phyloP scores from a whole-genome alignment of 1,284 basidiomycete species.

The Peniophora sp. region DNA sequence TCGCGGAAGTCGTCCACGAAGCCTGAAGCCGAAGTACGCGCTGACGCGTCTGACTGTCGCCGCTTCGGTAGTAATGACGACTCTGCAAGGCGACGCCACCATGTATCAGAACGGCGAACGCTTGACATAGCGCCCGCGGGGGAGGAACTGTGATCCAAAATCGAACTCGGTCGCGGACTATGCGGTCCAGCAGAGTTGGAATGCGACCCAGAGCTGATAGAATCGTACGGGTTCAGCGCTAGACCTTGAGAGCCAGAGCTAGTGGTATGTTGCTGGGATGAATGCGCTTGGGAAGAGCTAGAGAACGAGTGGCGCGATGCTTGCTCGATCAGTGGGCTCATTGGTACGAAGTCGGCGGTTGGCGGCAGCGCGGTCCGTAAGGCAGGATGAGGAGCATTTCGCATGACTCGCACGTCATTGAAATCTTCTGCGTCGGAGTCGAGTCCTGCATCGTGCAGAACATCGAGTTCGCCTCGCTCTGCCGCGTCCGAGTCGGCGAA shows the following conservation, averaged over 20 bases:
- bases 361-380: slow-evolving; percentile 8
- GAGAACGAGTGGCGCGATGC: slow-evolving; percentile 13
- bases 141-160: slow-evolving; percentile 23
- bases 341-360: slow-evolving; percentile 10
- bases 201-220: not conserved
- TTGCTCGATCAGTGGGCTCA: slow-evolving; percentile 13
- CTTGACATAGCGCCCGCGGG: slow-evolving; percentile 15
- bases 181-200: slow-evolving; percentile 19
- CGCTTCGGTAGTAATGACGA: slow-evolving; percentile 32
- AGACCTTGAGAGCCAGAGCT: not conserved
- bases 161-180: slow-evolving; percentile 27
- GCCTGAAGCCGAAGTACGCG: slow-evolving; percentile 22
- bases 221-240: slow-evolving; percentile 1
- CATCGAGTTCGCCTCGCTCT: too few relatives aligned
- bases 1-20: slow-evolving; percentile 51
- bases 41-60: slow-evolving; percentile 18
- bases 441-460: slow-evolving; percentile 11
- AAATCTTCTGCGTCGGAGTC: slow-evolving; percentile 23
- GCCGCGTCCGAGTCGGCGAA: slow-evolving; percentile 32
- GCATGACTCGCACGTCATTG: slow-evolving; percentile 8
- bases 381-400: slow-evolving; percentile 1
- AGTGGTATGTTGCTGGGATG: not conserved
- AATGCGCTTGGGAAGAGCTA: slow-evolving; percentile 15
- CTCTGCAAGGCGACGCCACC: slow-evolving; percentile 39
- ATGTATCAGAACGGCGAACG: slow-evolving; percentile 32